A percentile compares a stretch with the other conserved stretches of the same genome.
phyloP scores from a whole-genome alignment of 2,329 filamentous ascomycete genomes.

The Rugonectria rugulosa region DNA sequence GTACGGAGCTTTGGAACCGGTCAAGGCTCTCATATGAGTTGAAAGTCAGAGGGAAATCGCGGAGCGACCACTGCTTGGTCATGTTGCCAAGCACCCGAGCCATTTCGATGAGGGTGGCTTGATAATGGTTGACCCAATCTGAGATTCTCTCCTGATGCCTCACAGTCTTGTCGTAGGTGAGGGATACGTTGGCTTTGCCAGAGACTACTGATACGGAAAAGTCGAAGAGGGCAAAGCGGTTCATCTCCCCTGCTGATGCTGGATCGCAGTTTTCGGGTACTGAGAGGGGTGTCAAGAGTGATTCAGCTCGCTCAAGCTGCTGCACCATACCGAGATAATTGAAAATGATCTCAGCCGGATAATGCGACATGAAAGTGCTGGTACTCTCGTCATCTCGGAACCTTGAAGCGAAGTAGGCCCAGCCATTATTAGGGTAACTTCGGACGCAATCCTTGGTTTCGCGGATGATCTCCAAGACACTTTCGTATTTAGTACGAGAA shows the following conservation, averaged over 20 bases:
- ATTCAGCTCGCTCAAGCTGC: conserved; percentile 26
- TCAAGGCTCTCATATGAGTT: conserved; percentile 9
- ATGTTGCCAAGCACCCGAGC: neutral
- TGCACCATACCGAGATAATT: conserved; percentile 35
- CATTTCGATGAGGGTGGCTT: conserved; percentile 2
- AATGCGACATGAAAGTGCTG: conserved; percentile 40
- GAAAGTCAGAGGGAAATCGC: conserved; percentile 37
- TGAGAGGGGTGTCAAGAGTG: neutral
- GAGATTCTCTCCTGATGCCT: neutral
- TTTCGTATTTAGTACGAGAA: neutral
- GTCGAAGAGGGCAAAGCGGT: neutral
- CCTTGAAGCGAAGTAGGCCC: conserved; percentile 28
- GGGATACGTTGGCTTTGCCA: neutral
- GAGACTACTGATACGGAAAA: neutral
- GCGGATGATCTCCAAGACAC: conserved; percentile 20
- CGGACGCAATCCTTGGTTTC: conserved; percentile 33
- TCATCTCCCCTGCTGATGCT: neutral
- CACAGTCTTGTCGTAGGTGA: conserved; percentile 1
- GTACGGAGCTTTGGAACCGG: neutral
- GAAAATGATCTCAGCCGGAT: conserved; percentile 42
- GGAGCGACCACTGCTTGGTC: conserved; percentile 29
- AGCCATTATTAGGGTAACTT: conserved; percentile 26
- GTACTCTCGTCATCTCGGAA: conserved; percentile 30
- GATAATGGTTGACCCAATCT: neutral
- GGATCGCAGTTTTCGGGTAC: neutral